These are phyloP conservation scores for Candida piceae DNA, from an alignment of 805 yeast species.

Conservation along the genomic window DNA sequence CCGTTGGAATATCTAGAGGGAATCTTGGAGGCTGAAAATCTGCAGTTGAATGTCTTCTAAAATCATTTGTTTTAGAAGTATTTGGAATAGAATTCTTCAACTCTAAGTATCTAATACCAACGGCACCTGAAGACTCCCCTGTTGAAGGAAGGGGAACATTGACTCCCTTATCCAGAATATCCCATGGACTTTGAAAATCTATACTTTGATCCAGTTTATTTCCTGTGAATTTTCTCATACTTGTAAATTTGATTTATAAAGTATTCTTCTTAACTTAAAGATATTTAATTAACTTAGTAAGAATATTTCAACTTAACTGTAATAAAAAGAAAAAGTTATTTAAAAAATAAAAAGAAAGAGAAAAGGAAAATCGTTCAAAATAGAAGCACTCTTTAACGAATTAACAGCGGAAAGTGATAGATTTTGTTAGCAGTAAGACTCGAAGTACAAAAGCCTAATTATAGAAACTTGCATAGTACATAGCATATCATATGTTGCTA, in stretches of 20 bases:
- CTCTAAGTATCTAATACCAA: no score
- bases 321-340: no score
- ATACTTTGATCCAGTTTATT: constrained; percentile 15
- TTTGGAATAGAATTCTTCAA: neutral
- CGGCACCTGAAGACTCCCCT: neutral
- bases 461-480: no score
- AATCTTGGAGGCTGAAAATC: constrained; percentile 1
- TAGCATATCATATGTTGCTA: no score
- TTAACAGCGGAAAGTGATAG: no score
- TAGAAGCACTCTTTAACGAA: no score
- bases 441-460: no score
- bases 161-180: constrained; percentile 4
- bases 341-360: no score
- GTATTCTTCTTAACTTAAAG: neutral
- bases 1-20: constrained; percentile 2
- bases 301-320: no score
- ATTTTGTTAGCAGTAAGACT: no score
- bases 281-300: no score
- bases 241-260: neutral
- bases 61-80: neutral
- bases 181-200: constrained; percentile 20
- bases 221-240: constrained; percentile 22
- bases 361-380: no score
- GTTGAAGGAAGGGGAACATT: constrained; percentile 6
- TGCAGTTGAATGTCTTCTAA: neutral